Evolutionary conservation across 345 rosid species (phyloP), one percentile per base, ranked within the genome.

Genomic region (Boechera retrofracta): DNA sequence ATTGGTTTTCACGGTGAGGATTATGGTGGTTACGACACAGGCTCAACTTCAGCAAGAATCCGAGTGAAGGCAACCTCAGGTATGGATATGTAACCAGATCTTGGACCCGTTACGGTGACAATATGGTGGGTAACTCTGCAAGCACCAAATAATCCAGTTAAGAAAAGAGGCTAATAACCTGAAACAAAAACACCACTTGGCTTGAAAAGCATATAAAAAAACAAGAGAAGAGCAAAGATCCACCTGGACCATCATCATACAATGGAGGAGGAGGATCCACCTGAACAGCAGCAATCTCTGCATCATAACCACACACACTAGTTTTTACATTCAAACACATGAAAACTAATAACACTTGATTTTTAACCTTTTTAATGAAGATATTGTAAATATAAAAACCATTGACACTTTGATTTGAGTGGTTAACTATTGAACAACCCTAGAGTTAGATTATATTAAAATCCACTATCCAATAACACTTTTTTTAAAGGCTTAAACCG

Each of bases 201-300:
- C 31, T 21, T 9, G 13, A 24, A 52, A 52, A 24, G 10, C 1
- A 52, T 24, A 52, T 24, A 6, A 53, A 54, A 26, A 54, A 33
- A 10, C 1, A 24, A 71, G 45, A 32, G 5, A 58, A 45, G 49
- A 60, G 67, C 47, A 59, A 71, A 15, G 15, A 58, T 45, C 10
- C 16, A 72, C 68, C 51, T 59, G 67, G 68, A 4, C 8, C 5
- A 48, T 36, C 5, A 9, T 6, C 76, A 72, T 49, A 13, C 76
- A 72, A 49, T 21, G 76, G 68, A 60, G 76, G 68, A 72, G 68
- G 76, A 26, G 76, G 76, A 72, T 60, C 76, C 68, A 59, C 60
- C 7, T 49, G 59, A 49, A 49, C 68, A 15, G 68, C 68, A 26
- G 49, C 60, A 48, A 61, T 72, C 76, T 72, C 68, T 72, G 68